Conservation (phyloP, 2,329 filamentous ascomycete genomes). For the Sclerotinia nivalis region DNA sequence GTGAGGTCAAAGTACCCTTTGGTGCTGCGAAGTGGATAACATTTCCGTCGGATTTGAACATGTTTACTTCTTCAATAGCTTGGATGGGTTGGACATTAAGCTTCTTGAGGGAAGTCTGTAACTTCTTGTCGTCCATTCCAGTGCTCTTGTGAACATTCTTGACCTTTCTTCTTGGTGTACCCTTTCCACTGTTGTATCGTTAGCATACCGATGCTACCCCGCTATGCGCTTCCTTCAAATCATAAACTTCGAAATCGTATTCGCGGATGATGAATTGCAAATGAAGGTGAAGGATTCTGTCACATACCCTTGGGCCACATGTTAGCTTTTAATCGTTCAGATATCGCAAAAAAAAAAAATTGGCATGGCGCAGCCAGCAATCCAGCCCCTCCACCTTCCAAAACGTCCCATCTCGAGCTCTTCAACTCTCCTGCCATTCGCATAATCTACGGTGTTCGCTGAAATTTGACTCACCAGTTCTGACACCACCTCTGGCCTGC, state of each 20-base stretch:
- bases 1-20: constrained; percentile 65
- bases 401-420: background rate
- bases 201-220: constrained; percentile 32
- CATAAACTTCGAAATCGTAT: background rate
- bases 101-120: constrained; percentile 97
- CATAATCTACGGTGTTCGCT: background rate
- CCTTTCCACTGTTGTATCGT: constrained; percentile 71
- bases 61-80: constrained; percentile 99
- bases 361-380: background rate
- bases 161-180: constrained; percentile 94
- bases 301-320: constrained; percentile 18
- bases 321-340: constrained; percentile 18
- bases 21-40: constrained; percentile 99
- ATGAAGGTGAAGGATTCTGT: constrained; percentile 16
- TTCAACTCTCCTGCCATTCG: constrained; percentile 2
- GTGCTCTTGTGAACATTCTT: constrained; percentile 96
- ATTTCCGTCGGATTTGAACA: constrained; percentile 99
- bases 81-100: constrained; percentile 99
- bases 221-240: constrained; percentile 18
- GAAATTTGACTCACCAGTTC: constrained; percentile 23
- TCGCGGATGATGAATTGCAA: background rate
- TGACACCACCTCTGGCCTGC: constrained; percentile 54
- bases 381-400: background rate
- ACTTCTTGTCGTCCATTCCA: constrained; percentile 99
- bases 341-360: background rate